These are phyloP conservation scores for Pelargonium fulgidum DNA, from an alignment of 441 rosid species.

Conservation along the genomic window DNA sequence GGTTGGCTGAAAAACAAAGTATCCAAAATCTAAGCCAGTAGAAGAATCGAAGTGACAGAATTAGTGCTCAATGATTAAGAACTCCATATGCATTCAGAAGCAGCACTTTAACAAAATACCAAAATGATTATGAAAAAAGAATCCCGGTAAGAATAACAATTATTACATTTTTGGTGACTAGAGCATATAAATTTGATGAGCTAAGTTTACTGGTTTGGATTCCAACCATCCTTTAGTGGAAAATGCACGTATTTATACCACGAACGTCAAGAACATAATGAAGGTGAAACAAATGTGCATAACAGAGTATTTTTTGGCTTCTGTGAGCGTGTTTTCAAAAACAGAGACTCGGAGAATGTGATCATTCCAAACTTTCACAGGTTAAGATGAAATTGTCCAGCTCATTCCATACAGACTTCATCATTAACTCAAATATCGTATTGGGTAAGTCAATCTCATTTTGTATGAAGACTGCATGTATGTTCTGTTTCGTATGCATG, in stretches of 20 bases:
- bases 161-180: not conserved
- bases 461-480: too few relatives aligned
- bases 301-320: not conserved
- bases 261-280: constrained; percentile 2
- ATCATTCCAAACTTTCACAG: too few relatives aligned
- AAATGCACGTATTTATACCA: not conserved
- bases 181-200: not conserved
- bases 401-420: too few relatives aligned
- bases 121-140: not conserved
- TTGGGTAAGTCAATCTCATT: too few relatives aligned
- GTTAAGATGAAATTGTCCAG: too few relatives aligned
- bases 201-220: constrained; percentile 2
- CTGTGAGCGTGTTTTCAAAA: not conserved
- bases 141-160: not conserved
- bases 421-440: too few relatives aligned
- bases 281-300: not conserved
- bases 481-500: too few relatives aligned
- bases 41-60: constrained; percentile 2
- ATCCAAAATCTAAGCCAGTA: constrained; percentile 11
- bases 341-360: too few relatives aligned
- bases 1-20: constrained; percentile 50
- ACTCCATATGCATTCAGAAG: constrained; percentile 9
- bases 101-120: not conserved
- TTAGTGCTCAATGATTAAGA: not conserved
- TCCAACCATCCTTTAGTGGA: not conserved